Conservation (phyloP, 164 flowering plant genomes). For the Santalum album region DNA sequence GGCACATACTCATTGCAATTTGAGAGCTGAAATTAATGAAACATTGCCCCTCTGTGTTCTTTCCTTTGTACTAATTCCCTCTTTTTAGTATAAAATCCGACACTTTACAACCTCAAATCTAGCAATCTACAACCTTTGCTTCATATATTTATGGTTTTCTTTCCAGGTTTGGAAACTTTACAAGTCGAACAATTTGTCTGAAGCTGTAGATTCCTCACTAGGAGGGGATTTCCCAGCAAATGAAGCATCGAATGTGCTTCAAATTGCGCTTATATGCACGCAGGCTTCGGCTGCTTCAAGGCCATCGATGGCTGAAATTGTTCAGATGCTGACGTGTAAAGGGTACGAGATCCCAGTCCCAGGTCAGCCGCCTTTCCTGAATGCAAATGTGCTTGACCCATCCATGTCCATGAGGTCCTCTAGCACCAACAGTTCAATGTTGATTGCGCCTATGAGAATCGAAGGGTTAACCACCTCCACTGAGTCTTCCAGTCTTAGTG, state of each 20-base stretch:
- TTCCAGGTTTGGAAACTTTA: conserved; percentile 63
- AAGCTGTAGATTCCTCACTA: conserved; percentile 46
- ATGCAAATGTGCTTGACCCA: conserved; percentile 26
- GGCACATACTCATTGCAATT: too few species aligned
- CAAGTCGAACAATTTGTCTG: conserved; percentile 31
- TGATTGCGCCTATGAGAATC: conserved; percentile 14
- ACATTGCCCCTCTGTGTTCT: too few species aligned
- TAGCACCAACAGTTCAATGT: conserved; percentile 23
- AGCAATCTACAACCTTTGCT: too few species aligned
- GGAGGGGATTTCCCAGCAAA: conserved; percentile 28
- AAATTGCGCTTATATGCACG: conserved; percentile 73
- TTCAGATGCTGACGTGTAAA: conserved; percentile 39
- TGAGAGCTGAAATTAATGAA: too few species aligned
- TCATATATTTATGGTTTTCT: not conserved
- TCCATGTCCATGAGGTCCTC: conserved; percentile 11
- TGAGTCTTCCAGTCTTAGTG: conserved; percentile 29
- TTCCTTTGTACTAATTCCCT: too few species aligned
- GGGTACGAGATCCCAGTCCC: conserved; percentile 43
- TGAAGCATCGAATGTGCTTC: conserved; percentile 45
- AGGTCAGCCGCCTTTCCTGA: conserved; percentile 71
- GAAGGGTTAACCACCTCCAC: conserved; percentile 22
- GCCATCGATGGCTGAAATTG: conserved; percentile 72
- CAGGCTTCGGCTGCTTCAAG: conserved; percentile 57
- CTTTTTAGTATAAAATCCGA: too few species aligned
- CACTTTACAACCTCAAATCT: too few species aligned